phyloP scores from a whole-genome alignment of 2,329 filamentous ascomycete genomes.

The Drechslerella coelobrocha region DNA sequence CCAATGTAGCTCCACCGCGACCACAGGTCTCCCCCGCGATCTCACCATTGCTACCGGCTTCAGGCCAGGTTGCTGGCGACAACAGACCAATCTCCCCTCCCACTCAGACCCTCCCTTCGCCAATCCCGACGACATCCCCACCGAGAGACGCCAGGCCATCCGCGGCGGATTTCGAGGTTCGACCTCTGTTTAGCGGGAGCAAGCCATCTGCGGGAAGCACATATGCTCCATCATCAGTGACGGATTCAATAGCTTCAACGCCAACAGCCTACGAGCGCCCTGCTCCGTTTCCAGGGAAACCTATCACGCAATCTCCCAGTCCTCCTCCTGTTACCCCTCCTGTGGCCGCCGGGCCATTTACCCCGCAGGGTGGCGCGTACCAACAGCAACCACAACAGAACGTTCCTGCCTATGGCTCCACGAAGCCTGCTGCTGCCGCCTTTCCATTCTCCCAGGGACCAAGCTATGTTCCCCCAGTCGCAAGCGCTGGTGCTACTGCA shows the following conservation, averaged over 20 bases:
- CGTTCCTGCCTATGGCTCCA: conserved; percentile 11
- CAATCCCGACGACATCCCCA: conserved; percentile 14
- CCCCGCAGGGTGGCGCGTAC: conserved; percentile 29
- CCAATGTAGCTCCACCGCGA: conserved; percentile 31
- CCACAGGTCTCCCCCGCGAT: conserved; percentile 33
- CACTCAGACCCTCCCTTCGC: conserved; percentile 42
- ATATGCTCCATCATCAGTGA: conserved; percentile 33
- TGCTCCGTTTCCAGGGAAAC: conserved; percentile 26
- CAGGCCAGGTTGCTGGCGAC: conserved; percentile 19
- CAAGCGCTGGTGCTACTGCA: conserved; percentile 8
- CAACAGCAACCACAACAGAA: conserved; percentile 39
- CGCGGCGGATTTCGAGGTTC: background rate
- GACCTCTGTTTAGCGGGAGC: background rate
- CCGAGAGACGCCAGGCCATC: conserved; percentile 10
- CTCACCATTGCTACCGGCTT: conserved; percentile 39
- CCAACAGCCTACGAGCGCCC: conserved; percentile 36
- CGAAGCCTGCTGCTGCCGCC: conserved; percentile 8
- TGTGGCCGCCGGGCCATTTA: conserved; percentile 31
- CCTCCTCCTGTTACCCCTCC: conserved; percentile 13
- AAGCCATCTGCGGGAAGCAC: conserved; percentile 6
- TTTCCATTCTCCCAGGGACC: conserved; percentile 8
- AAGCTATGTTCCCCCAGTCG: conserved; percentile 21
- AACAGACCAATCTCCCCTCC: conserved; percentile 42
- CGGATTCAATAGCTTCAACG: conserved; percentile 39
- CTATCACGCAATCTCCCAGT: conserved; percentile 16